A percentile compares a stretch with the other conserved stretches of the same genome.
Conservation (phyloP, 2,329 filamentous ascomycete species). For the Cercospora citrullina region DNA sequence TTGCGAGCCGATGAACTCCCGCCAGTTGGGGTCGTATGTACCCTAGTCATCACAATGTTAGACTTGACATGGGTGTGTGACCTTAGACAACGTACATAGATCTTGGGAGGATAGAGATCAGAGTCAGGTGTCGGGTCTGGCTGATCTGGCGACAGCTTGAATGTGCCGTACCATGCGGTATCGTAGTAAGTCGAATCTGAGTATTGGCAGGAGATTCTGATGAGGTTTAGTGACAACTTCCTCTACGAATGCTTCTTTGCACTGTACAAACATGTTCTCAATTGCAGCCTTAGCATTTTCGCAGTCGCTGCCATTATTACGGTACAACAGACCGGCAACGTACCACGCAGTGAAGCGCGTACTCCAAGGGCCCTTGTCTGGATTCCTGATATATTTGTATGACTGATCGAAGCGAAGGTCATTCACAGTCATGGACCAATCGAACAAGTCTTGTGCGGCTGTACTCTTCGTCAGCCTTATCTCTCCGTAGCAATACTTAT, state of each 20-base stretch:
- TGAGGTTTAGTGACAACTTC: neutral
- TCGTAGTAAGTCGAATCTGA: neutral
- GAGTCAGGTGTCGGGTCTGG: neutral
- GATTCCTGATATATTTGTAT: neutral
- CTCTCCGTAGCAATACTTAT: neutral
- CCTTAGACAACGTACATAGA: neutral
- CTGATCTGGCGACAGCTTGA: neutral
- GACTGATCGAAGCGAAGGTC: neutral
- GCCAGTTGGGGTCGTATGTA: neutral
- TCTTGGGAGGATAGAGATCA: neutral
- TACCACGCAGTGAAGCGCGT: conserved; percentile 1
- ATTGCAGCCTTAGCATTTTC: neutral
- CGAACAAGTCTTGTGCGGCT: neutral
- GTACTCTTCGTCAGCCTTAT: neutral
- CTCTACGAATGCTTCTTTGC: neutral
- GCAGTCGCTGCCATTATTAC: neutral
- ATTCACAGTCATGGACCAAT: neutral
- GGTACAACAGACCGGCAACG: neutral
- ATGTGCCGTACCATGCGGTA: neutral
- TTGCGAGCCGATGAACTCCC: neutral
- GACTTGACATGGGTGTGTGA: neutral
- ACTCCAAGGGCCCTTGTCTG: neutral
- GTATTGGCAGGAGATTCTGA: neutral
- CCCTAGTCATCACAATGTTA: neutral
- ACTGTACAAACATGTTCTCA: neutral